Percentiles rank a stretch among this genome's conserved stretches.
phyloP scores from a whole-genome alignment of 2,329 filamentous ascomycete genomes.

The Cadophora sp. region DNA sequence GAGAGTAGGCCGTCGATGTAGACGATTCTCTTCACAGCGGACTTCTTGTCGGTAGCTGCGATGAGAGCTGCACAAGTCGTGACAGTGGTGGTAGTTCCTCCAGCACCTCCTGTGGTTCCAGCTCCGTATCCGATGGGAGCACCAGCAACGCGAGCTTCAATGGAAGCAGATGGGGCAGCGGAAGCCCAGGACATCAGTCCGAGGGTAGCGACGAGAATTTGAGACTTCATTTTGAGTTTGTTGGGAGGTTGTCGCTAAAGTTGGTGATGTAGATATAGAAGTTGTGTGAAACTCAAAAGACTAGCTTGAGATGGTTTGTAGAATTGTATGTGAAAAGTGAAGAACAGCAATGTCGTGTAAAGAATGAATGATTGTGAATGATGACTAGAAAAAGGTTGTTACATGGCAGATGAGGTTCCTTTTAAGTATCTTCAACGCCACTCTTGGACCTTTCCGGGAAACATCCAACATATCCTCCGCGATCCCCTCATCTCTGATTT shows the following conservation, averaged over 20 bases:
- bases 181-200: constrained; percentile 6
- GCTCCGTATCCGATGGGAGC: constrained; percentile 20
- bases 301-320: constrained; percentile 13
- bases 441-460: neutral
- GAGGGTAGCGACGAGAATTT: constrained; percentile 13
- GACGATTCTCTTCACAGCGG: constrained; percentile 43
- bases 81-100: constrained; percentile 16
- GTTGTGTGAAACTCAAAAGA: constrained; percentile 3
- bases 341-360: neutral
- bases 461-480: constrained; percentile 5
- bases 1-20: constrained; percentile 50
- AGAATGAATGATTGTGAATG: constrained; percentile 3
- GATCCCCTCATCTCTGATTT: constrained; percentile 13
- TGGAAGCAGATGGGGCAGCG: neutral
- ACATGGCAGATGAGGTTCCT: neutral
- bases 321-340: neutral
- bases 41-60: constrained; percentile 12
- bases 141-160: neutral
- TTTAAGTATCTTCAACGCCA: constrained; percentile 3
- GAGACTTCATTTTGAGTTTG: constrained; percentile 16
- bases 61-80: constrained; percentile 13
- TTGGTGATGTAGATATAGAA: neutral
- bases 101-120: constrained; percentile 16
- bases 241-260: neutral
- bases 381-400: neutral